A percentile compares a stretch with the other conserved stretches of the same genome.
Evolutionary conservation across 768 basidiomycete species (phyloP).

Genomic region (Scleroderma citrinum): DNA sequence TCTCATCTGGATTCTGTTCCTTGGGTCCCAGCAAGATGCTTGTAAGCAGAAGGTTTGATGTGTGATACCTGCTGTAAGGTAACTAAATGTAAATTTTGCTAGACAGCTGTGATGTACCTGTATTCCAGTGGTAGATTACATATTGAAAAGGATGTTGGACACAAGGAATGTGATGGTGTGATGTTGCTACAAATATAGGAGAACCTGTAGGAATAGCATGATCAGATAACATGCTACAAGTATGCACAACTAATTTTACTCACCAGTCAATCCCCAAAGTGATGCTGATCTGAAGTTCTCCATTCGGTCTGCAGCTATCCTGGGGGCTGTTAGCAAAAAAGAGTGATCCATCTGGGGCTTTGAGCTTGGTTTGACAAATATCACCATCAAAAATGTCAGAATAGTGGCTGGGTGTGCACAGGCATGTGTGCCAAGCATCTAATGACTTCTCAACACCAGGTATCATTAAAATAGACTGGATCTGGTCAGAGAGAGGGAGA

Average conservation of each 20-base stretch:
- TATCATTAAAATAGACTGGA: not conserved
- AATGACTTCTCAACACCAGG: slow-evolving; percentile 6
- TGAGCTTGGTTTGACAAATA: slow-evolving; percentile 14
- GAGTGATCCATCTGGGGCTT: slow-evolving; percentile 16
- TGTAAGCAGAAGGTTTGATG: too few species aligned
- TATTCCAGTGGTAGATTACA: slow-evolving; percentile 24
- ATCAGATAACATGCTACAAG: slow-evolving; percentile 19
- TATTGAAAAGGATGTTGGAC: slow-evolving; percentile 29
- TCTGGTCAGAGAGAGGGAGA: slow-evolving; percentile 2
- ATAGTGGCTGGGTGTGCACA: slow-evolving; percentile 6
- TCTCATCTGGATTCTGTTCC: too few species aligned
- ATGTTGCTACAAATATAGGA: slow-evolving; percentile 9
- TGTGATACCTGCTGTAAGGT: too few species aligned
- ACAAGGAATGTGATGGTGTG: slow-evolving; percentile 30
- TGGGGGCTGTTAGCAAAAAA: not conserved
- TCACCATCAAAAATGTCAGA: slow-evolving; percentile 25
- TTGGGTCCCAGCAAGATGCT: not conserved
- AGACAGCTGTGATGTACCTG: slow-evolving; percentile 16
- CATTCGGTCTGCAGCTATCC: slow-evolving; percentile 7
- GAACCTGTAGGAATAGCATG: slow-evolving; percentile 29
- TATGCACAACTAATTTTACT: not conserved
- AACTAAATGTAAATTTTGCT: too few species aligned
- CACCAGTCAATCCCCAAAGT: slow-evolving; percentile 29
- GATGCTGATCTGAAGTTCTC: slow-evolving; percentile 25
- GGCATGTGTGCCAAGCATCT: slow-evolving; percentile 9